These are phyloP conservation scores for Trematosphaeria pertusa DNA, from an alignment of 2,329 filamentous ascomycete genomes.

Conservation along the genomic window DNA sequence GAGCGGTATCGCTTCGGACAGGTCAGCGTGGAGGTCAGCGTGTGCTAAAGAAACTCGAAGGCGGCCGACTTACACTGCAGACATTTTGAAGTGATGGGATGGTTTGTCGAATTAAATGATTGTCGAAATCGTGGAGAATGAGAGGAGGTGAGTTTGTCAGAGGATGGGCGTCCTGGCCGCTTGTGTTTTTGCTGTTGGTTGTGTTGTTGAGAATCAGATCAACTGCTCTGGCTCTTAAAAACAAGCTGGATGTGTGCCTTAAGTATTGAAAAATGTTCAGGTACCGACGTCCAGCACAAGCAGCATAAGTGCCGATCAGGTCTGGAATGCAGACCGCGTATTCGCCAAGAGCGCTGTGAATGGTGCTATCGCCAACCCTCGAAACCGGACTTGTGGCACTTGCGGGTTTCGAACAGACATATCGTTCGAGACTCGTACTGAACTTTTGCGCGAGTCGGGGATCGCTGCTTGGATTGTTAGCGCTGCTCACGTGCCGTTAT, in stretches of 20 bases:
- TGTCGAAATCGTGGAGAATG: constrained; percentile 1
- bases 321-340: background rate
- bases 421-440: constrained; percentile 35
- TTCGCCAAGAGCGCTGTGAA: constrained; percentile 7
- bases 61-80: constrained; percentile 42
- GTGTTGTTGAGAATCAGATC: constrained; percentile 29
- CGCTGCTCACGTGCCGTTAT: constrained; percentile 6
- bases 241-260: constrained; percentile 27
- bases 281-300: constrained; percentile 5
- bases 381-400: constrained; percentile 34
- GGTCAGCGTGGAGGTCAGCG: too few species aligned
- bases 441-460: background rate
- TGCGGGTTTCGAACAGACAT: constrained; percentile 19
- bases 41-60: too few species aligned
- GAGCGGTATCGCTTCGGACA: constrained; percentile 31
- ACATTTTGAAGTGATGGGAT: constrained; percentile 25
- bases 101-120: background rate
- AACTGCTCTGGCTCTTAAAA: constrained; percentile 30
- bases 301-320: constrained; percentile 3
- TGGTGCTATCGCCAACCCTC: constrained; percentile 13
- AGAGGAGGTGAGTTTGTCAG: too few species aligned
- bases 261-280: constrained; percentile 22
- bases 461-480: constrained; percentile 11
- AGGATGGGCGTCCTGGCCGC: constrained; percentile 19
- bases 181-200: constrained; percentile 13